Conservation (phyloP, 495 filamentous ascomycete species). For the Lichenothelia convexa region DNA sequence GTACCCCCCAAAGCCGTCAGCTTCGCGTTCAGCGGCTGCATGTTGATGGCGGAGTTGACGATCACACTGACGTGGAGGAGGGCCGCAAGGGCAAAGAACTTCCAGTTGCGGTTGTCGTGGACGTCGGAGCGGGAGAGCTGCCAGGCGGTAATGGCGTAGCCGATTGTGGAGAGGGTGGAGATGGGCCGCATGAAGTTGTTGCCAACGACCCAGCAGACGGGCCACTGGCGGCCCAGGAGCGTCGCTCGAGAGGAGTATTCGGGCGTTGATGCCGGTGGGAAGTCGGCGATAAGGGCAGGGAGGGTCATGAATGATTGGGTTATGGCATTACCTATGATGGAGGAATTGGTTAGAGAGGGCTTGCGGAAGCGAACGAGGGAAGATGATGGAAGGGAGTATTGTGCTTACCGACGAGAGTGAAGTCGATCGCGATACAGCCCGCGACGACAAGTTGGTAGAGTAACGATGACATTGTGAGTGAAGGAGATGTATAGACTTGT, state of each 20-base stretch:
- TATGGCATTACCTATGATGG: too few relatives aligned
- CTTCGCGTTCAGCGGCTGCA: constrained; percentile 32
- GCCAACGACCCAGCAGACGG: constrained; percentile 28
- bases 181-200: constrained; percentile 33
- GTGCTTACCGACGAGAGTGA: too few relatives aligned
- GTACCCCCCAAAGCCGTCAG: constrained; percentile 24
- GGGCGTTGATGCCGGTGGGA: constrained; percentile 23
- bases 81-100: constrained; percentile 21
- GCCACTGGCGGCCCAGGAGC: constrained; percentile 29
- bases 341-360: too few relatives aligned
- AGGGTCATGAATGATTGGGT: too few relatives aligned
- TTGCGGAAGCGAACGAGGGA: too few relatives aligned
- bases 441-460: too few relatives aligned
- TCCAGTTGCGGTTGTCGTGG: constrained; percentile 20
- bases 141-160: constrained; percentile 25
- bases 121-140: constrained; percentile 7
- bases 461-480: too few relatives aligned
- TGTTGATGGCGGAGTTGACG: constrained; percentile 29
- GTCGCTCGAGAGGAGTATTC: constrained; percentile 21
- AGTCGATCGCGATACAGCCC: too few relatives aligned
- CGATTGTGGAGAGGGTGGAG: constrained; percentile 27
- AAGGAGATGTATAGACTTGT: too few relatives aligned
- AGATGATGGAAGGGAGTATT: too few relatives aligned
- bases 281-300: too few relatives aligned
- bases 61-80: constrained; percentile 25